Conservation (phyloP, 768 basidiomycete species). For the Jaapia argillacea region DNA sequence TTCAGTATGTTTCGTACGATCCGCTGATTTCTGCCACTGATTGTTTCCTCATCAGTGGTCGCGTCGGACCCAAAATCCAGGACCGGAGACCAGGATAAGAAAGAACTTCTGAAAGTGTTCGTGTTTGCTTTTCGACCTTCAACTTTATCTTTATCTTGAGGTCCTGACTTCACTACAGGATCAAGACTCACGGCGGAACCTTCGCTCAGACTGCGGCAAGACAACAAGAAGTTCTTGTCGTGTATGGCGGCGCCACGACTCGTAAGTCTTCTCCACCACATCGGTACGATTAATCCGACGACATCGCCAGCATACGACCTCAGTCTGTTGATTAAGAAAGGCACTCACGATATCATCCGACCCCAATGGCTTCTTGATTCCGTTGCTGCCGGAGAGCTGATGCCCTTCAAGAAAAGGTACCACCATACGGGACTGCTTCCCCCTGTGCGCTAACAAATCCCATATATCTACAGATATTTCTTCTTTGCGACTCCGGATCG, state of each 20-base stretch:
- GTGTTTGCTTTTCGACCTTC: constrained; percentile 9
- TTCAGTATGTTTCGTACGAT: constrained; percentile 49
- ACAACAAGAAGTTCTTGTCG: constrained; percentile 41
- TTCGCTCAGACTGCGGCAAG: constrained; percentile 51
- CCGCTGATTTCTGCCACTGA: background rate
- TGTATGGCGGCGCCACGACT: constrained; percentile 61
- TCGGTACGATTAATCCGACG: background rate
- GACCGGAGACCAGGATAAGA: constrained; percentile 59
- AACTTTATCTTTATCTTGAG: background rate
- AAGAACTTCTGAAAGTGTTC: constrained; percentile 57
- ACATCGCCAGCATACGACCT: constrained; percentile 51
- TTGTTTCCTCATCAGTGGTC: constrained; percentile 42
- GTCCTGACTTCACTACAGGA: constrained; percentile 28
- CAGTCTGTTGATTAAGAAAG: constrained; percentile 62
- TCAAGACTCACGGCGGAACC: constrained; percentile 59
- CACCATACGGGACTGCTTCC: background rate
- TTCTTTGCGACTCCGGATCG: constrained; percentile 58
- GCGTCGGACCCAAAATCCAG: constrained; percentile 65
- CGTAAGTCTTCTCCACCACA: constrained; percentile 34
- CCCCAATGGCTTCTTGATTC: constrained; percentile 82
- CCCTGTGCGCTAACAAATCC: background rate
- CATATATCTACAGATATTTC: constrained; percentile 46
- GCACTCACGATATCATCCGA: constrained; percentile 58
- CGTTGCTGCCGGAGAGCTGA: constrained; percentile 40
- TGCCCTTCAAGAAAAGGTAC: constrained; percentile 64